These are phyloP conservation scores for Byssochlamys sp. DNA, from an alignment of 2,329 filamentous ascomycete species.

Conservation along the genomic window DNA sequence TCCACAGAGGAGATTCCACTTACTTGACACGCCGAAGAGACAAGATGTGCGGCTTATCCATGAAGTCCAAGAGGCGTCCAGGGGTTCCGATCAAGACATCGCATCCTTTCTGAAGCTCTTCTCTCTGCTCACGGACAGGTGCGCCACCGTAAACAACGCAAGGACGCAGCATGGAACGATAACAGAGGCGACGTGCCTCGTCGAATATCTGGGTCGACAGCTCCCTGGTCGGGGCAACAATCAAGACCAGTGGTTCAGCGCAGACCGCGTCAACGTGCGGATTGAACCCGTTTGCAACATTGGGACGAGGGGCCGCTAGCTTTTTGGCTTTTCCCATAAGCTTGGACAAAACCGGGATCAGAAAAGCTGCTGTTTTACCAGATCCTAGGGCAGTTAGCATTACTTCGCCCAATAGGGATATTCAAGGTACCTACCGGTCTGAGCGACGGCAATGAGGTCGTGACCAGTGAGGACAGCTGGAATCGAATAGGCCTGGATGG, in stretches of 20 bases:
- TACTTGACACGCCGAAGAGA: slow-evolving; percentile 69
- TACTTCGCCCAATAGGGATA: not conserved
- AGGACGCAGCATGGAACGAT: slow-evolving; percentile 86
- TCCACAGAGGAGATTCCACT: not conserved
- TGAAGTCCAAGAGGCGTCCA: slow-evolving; percentile 76
- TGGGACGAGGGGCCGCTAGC: slow-evolving; percentile 64
- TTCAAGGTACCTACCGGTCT: slow-evolving; percentile 62
- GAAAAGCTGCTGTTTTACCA: slow-evolving; percentile 87
- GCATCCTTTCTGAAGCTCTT: slow-evolving; percentile 70
- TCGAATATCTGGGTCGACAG: slow-evolving; percentile 91
- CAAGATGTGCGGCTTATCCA: slow-evolving; percentile 59
- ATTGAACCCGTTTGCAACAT: slow-evolving; percentile 46
- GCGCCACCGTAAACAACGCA: slow-evolving; percentile 82
- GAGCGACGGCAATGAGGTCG: slow-evolving; percentile 80
- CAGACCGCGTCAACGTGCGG: slow-evolving; percentile 45
- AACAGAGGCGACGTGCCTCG: slow-evolving; percentile 83
- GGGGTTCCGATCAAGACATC: slow-evolving; percentile 83
- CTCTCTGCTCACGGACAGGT: slow-evolving; percentile 58
- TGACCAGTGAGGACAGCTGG: slow-evolving; percentile 66
- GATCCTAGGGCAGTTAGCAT: slow-evolving; percentile 54
- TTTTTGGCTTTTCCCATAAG: slow-evolving; percentile 94
- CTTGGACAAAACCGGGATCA: slow-evolving; percentile 79
- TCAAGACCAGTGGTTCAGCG: slow-evolving; percentile 78
- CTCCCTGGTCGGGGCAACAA: slow-evolving; percentile 81
- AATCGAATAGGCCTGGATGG: slow-evolving; percentile 77